phyloP scores from a whole-genome alignment of 192 early-diverging fungal species.

The Nowakowskiella sp. region DNA sequence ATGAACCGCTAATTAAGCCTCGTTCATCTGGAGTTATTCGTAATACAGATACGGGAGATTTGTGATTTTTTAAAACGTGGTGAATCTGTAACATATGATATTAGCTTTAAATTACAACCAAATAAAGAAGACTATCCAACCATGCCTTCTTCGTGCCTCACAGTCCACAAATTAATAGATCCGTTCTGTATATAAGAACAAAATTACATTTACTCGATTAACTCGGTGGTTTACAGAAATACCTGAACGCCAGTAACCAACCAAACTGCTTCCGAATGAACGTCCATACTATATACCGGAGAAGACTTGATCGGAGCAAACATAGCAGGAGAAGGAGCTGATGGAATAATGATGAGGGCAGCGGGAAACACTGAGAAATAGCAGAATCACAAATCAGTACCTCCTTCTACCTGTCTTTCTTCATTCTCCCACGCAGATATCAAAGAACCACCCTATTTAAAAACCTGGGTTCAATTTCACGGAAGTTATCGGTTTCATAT shows the following conservation, averaged over 20 bases:
- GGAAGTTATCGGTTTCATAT: constrained; percentile 35
- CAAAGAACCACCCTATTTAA: constrained; percentile 56
- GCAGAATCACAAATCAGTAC: not conserved
- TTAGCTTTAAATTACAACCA: not conserved
- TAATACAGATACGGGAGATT: constrained; percentile 73
- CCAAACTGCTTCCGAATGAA: constrained; percentile 89
- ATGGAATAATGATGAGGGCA: not conserved
- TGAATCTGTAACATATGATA: constrained; percentile 45
- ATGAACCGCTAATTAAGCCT: constrained; percentile 83
- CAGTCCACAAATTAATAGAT: constrained; percentile 73
- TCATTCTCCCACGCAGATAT: constrained; percentile 81
- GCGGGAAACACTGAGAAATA: not conserved
- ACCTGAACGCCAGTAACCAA: constrained; percentile 68
- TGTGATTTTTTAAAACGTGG: constrained; percentile 73
- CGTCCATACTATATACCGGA: constrained; percentile 84
- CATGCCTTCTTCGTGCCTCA: constrained; percentile 90
- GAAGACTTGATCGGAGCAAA: constrained; percentile 52
- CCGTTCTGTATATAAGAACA: constrained; percentile 59
- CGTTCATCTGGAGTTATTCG: constrained; percentile 73
- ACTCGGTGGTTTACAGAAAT: not conserved
- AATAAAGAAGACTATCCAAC: too few relatives aligned
- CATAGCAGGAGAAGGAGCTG: not conserved
- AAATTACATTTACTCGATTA: not conserved
- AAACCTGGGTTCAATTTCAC: not conserved
- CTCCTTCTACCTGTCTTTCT: constrained; percentile 41